A percentile compares a stretch with the other conserved stretches of the same genome.
Conservation (phyloP, 176 grass and related monocot genomes). For the Carex littledalei region DNA sequence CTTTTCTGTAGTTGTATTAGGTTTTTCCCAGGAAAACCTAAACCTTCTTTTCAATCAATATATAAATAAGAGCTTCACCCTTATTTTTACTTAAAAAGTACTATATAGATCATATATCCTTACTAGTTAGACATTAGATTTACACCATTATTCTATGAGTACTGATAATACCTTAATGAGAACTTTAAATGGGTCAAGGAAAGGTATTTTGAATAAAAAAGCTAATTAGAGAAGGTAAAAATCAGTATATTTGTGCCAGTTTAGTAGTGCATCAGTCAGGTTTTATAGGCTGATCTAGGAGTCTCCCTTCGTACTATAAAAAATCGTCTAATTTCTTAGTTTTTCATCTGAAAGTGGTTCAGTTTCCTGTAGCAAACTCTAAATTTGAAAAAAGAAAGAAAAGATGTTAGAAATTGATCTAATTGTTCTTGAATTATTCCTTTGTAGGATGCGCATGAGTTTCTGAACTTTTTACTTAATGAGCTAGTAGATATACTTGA, state of each 20-base stretch:
- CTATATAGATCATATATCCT: background rate
- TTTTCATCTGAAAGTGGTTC: background rate
- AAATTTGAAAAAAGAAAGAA: background rate
- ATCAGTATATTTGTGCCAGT: background rate
- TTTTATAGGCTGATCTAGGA: background rate
- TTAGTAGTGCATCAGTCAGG: background rate
- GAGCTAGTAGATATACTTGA: conserved; percentile 98
- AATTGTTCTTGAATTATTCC: conserved; percentile 9
- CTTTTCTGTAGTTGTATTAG: too few relatives aligned
- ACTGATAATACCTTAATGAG: background rate
- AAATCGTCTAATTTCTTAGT: background rate
- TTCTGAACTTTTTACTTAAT: conserved; percentile 95
- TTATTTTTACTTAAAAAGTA: too few relatives aligned
- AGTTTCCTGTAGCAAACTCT: background rate
- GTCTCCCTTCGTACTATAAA: background rate
- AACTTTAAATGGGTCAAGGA: background rate
- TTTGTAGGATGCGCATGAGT: conserved; percentile 97
- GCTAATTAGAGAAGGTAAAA: background rate
- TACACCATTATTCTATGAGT: background rate
- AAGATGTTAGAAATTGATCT: background rate
- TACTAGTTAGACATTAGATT: background rate
- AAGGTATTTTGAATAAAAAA: background rate
- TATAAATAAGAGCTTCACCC: too few relatives aligned
- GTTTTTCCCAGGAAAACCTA: too few relatives aligned
- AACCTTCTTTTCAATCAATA: too few relatives aligned